These are phyloP conservation scores for Ustilago sp. DNA, from an alignment of 1,284 basidiomycete genomes.

Conservation along the genomic window DNA sequence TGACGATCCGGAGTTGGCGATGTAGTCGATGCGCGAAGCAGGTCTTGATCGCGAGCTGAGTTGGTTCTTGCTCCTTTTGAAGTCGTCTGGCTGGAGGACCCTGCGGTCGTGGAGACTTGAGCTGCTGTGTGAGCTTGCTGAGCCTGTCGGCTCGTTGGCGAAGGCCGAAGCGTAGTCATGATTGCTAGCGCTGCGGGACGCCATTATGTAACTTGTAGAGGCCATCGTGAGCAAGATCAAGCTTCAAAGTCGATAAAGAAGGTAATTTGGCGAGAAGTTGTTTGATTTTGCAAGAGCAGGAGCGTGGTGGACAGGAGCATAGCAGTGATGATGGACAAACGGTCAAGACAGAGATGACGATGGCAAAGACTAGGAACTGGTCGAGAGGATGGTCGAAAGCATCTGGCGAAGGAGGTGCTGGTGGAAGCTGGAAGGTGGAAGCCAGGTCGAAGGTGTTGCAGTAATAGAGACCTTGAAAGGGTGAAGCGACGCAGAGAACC, in stretches of 20 bases:
- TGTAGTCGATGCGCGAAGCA: constrained; percentile 17
- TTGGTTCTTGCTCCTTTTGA: constrained; percentile 30
- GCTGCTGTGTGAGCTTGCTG: constrained; percentile 18
- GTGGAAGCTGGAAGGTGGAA: background rate
- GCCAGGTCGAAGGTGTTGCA: background rate
- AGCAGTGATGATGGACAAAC: background rate
- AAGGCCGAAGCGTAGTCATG: background rate
- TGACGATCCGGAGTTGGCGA: background rate
- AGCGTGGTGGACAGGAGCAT: background rate
- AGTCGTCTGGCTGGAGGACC: constrained; percentile 42
- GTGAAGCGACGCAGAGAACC: constrained; percentile 1
- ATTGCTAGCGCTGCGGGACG: constrained; percentile 10
- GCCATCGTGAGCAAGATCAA: constrained; percentile 6
- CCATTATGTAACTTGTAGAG: background rate
- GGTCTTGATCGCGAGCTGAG: constrained; percentile 20
- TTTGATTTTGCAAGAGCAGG: background rate
- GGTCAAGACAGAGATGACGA: background rate
- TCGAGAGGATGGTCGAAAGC: background rate
- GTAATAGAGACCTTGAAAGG: background rate
- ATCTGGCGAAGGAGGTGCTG: constrained; percentile 8
- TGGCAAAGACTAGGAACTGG: background rate
- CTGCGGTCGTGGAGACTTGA: constrained; percentile 18
- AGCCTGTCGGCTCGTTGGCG: constrained; percentile 7
- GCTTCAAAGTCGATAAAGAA: too few relatives aligned
- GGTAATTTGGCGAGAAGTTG: background rate